Evolutionary conservation across 1,284 basidiomycete species (phyloP), one percentile per base, ranked within the genome.

Genomic region (Exobasidium cylindrosporum): DNA sequence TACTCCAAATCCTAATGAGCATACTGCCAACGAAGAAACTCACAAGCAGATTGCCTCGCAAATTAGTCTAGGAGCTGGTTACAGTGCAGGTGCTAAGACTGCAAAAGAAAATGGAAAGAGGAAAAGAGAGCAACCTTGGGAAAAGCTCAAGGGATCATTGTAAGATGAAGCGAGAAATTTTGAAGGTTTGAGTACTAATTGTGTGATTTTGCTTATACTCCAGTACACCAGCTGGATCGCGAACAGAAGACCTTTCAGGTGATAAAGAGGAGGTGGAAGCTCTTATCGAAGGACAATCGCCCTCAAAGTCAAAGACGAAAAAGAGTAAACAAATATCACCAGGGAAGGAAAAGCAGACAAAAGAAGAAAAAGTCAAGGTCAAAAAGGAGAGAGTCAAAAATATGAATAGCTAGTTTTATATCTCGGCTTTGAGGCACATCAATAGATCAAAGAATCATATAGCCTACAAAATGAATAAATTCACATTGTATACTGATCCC

Each of bases 111-210:
- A 17, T 7, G 35, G 17, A 17, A 55, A 55, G 29, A 35, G 53
- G 21, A 13, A 55, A 44, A 35, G 53, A 29, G 29, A 26, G 30
- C 53, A 55, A 44, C 53, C 53, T 26, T 55, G 53, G 53, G 31
- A 55, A 14, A 35, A 44, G 30, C 30, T 55, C 13, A 55, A 35
- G 53, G 53, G 53, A 21, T 55, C 21, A 23, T 55, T 55, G 47
- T 50, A 21, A 50, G 47, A 7, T 7, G 10, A 40, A 40, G 35
- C 10, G 17, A 40, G 35, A 17, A 40, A n/a, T n/a, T n/a, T n/a
- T n/a, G n/a, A n/a, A n/a, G n/a, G n/a, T n/a, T n/a, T n/a, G n/a
- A n/a, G n/a, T n/a, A n/a, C n/a, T n/a, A n/a, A n/a, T n/a, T n/a
- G n/a, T n/a, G n/a, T n/a, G n/a, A n/a, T n/a, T n/a, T n/a, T n/a